Percentiles rank a stretch among this genome's conserved stretches.
Conservation (phyloP, 345 rosid species). For the Chamaenerion angustifolium region DNA sequence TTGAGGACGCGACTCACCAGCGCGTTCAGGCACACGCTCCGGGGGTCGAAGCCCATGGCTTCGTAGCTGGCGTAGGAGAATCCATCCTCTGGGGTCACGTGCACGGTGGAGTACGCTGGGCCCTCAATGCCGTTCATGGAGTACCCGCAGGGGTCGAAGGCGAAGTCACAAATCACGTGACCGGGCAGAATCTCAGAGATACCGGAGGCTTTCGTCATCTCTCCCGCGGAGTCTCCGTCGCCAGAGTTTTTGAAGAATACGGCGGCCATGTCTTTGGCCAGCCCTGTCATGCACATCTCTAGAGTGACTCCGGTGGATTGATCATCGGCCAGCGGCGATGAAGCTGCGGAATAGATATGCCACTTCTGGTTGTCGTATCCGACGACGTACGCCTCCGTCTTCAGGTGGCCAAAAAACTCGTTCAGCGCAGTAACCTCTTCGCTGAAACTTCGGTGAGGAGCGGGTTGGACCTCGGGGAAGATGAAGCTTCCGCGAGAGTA, state of each 20-base stretch:
- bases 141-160: constrained; percentile 35
- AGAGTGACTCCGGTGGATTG: constrained; percentile 12
- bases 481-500: constrained; percentile 36
- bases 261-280: constrained; percentile 20
- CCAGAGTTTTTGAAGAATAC: constrained; percentile 18
- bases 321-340: neutral
- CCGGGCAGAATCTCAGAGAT: constrained; percentile 26
- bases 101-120: constrained; percentile 23
- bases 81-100: constrained; percentile 31
- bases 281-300: constrained; percentile 39
- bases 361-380: constrained; percentile 20
- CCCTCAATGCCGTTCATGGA: constrained; percentile 36
- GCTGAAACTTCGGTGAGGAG: constrained; percentile 27
- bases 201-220: constrained; percentile 22
- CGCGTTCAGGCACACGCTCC: constrained; percentile 1
- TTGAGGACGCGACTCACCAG: neutral
- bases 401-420: constrained; percentile 18
- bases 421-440: constrained; percentile 29
- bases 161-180: constrained; percentile 28
- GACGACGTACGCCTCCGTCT: constrained; percentile 15
- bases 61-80: constrained; percentile 36
- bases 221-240: constrained; percentile 12
- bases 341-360: constrained; percentile 29
- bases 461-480: constrained; percentile 24
- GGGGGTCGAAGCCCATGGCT: constrained; percentile 1